Conservation (phyloP, 2,329 filamentous ascomycete genomes). For the Zymoseptoria crescenta region DNA sequence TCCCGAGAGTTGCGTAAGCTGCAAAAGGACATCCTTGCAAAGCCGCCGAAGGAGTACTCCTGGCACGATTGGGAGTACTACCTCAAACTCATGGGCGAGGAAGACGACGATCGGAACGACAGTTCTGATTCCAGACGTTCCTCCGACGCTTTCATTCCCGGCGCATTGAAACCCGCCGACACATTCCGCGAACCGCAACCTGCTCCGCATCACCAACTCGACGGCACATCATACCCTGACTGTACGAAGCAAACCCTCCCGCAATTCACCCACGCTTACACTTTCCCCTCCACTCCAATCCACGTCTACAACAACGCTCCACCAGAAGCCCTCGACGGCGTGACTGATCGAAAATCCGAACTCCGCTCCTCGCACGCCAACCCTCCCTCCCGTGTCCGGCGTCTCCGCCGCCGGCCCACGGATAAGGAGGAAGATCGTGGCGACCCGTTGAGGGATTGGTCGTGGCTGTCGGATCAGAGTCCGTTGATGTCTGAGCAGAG, state of each 20-base stretch:
- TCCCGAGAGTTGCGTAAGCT: slow-evolving; percentile 38
- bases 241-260: background rate
- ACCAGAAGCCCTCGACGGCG: slow-evolving; percentile 14
- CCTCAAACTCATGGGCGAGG: slow-evolving; percentile 40
- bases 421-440: slow-evolving; percentile 1
- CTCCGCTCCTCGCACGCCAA: background rate
- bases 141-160: background rate
- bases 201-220: too few species aligned
- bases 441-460: slow-evolving; percentile 46
- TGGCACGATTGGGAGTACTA: slow-evolving; percentile 43
- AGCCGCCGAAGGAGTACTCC: slow-evolving; percentile 31
- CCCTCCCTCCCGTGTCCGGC: background rate
- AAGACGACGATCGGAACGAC: slow-evolving; percentile 31
- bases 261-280: background rate
- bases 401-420: background rate
- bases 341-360: slow-evolving; percentile 15
- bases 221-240: background rate
- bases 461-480: slow-evolving; percentile 63
- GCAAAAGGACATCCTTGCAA: slow-evolving; percentile 35
- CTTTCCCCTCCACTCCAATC: background rate
- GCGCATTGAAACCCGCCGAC: background rate
- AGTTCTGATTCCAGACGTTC: slow-evolving; percentile 9
- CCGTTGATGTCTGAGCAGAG: slow-evolving; percentile 62
- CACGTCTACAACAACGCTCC: background rate
- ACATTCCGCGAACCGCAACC: background rate